phyloP scores from a whole-genome alignment of 805 yeast species.

The Pichia cephalocereana region DNA sequence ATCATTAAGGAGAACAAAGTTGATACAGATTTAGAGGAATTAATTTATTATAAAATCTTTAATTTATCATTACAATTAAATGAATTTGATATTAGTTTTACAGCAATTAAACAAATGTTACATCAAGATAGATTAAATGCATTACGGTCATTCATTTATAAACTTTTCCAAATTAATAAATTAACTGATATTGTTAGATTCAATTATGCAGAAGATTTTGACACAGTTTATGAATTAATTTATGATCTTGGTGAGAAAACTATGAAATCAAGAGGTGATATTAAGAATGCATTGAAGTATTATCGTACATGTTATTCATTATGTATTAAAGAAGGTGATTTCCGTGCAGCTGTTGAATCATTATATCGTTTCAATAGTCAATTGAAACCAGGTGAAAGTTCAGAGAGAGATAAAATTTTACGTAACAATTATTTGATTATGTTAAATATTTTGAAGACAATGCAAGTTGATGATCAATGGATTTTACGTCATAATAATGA shows the following conservation, averaged over 20 bases:
- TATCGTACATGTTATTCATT: constrained; percentile 44
- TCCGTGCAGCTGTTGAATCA: constrained; percentile 39
- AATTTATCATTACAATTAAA: constrained; percentile 23
- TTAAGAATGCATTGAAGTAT: constrained; percentile 30
- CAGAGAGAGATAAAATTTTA: constrained; percentile 15
- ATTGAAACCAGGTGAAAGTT: constrained; percentile 5
- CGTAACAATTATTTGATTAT: constrained; percentile 30
- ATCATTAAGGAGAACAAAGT: constrained; percentile 5
- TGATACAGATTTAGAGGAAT: constrained; percentile 15
- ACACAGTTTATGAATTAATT: constrained; percentile 34
- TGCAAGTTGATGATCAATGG: constrained; percentile 33
- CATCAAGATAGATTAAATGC: constrained; percentile 16
- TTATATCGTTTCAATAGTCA: constrained; percentile 30
- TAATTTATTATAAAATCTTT: constrained; percentile 20
- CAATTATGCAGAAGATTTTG: constrained; percentile 35
- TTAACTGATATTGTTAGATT: constrained; percentile 31
- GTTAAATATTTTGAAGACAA: constrained; percentile 30
- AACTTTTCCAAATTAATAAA: constrained; percentile 31
- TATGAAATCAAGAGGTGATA: constrained; percentile 13
- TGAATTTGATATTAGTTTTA: constrained; percentile 24
- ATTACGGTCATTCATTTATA: constrained; percentile 28
- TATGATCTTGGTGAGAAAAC: constrained; percentile 21
- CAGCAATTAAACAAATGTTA: constrained; percentile 21
- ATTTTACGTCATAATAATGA: neutral
- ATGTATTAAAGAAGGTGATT: constrained; percentile 40